Evolutionary conservation across 129 eudicot genomes (phyloP).

Genomic region (Escallonia rubra): DNA sequence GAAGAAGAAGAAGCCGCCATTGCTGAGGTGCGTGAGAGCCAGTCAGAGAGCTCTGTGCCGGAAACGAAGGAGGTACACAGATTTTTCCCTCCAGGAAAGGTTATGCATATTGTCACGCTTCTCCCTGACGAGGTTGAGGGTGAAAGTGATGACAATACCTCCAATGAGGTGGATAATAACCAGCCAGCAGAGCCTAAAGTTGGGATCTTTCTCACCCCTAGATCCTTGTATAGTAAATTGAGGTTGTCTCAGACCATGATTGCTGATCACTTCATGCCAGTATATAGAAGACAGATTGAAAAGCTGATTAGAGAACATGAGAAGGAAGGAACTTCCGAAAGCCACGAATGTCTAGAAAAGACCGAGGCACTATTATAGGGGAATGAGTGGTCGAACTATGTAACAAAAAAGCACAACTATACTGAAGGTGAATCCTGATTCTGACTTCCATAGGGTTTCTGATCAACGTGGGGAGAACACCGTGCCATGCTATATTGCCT

Average conservation of each 20-base stretch:
- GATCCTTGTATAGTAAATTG: constrained; percentile 70
- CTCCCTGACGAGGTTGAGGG: constrained; percentile 26
- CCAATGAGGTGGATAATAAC: constrained; percentile 23
- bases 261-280: constrained; percentile 90
- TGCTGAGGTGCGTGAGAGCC: constrained; percentile 43
- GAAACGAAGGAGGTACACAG: constrained; percentile 79
- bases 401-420: no score
- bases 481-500: no score
- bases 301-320: constrained; percentile 64
- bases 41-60: constrained; percentile 30
- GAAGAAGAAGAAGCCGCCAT: constrained; percentile 82
- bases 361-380: constrained; percentile 18
- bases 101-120: constrained; percentile 76
- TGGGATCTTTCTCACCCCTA: constrained; percentile 66
- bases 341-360: constrained; percentile 22
- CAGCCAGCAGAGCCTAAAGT: constrained; percentile 44
- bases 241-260: constrained; percentile 89
- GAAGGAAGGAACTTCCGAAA: constrained; percentile 30
- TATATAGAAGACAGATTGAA: constrained; percentile 85
- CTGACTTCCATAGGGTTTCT: no score
- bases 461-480: no score
- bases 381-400: not conserved
- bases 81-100: constrained; percentile 90
- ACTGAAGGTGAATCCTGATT: no score
- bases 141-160: constrained; percentile 24